Evolutionary conservation across 805 yeast genomes (phyloP), one percentile per base, ranked within the genome.

Genomic region (Blastobotrys parvus): DNA sequence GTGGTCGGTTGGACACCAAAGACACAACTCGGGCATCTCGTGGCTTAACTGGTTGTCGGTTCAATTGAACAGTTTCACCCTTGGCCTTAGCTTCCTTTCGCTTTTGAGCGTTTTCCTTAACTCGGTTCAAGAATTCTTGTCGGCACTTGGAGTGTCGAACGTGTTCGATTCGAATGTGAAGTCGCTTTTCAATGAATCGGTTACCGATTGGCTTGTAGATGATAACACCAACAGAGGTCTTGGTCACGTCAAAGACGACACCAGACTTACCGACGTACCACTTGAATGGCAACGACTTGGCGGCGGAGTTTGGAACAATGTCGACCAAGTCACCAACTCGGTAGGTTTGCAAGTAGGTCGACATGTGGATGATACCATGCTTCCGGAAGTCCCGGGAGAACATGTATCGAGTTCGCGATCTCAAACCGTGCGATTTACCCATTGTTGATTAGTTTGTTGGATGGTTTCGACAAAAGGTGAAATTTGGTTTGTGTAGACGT

Each of bases 261-360:
- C 98, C 98, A 59, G 98, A 92, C 82, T 89, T 92, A 76, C 98
- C 98, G 81, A 92, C 97, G 96, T 92, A 92, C 84, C 78, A 89
- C 80, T 92, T 92, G 88, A 87, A 95, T 72, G 98, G 98, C 96
- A 92, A 87, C 86, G 97, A 97, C 83, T 90, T 89, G 72, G 89
- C 78, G 60, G 98, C 79, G 80, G 96, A 96, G 11, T 32, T 32
- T 32, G 35, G 35, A 78, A 86, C 90, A 80, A 92, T 89, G 75
- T 92, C 98, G 67, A 92, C 98, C 64, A 92, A 90, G 74, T 92
- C 98, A 68, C 98, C 98, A 65, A 92, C 97, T 75, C 80, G 88
- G 94, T 92, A 92, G 69, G 80, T 75, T 83, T 86, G 88, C 78
- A 92, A 75, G 92, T 90, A 92, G 69, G 94, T 85, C 60, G 97